Evolutionary conservation across 768 basidiomycete genomes (phyloP).

Genomic region (Mycena galopus): DNA sequence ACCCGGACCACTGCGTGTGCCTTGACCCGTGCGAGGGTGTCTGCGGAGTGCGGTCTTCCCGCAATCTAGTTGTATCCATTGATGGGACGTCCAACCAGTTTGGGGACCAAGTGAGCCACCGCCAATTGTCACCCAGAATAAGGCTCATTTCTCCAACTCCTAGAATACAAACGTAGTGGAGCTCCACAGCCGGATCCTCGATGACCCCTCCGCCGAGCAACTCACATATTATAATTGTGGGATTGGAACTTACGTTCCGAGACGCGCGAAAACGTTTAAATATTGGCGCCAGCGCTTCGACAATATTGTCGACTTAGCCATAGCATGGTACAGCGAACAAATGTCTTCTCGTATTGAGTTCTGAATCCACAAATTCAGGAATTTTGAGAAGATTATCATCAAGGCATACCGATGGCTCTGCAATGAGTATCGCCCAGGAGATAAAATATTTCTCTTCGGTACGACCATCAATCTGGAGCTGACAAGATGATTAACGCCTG

Average conservation of each 20-base stretch:
- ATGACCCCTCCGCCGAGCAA: conserved; percentile 35
- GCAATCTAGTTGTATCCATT: conserved; percentile 51
- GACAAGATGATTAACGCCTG: no score
- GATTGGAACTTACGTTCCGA: conserved; percentile 46
- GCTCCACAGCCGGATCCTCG: conserved; percentile 42
- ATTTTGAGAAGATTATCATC: conserved; percentile 41
- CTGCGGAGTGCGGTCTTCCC: conserved; percentile 6
- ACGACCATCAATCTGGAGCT: no score
- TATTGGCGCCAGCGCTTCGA: conserved; percentile 40
- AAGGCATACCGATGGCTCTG: conserved; percentile 48
- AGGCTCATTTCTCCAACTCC: neutral
- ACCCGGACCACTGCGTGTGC: conserved; percentile 21
- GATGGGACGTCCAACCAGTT: conserved; percentile 58
- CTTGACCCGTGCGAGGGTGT: neutral
- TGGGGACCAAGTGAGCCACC: conserved; percentile 44
- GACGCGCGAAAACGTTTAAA: conserved; percentile 32
- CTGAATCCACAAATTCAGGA: conserved; percentile 38
- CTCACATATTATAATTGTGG: conserved; percentile 50
- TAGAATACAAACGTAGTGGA: conserved; percentile 53
- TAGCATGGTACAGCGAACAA: conserved; percentile 49
- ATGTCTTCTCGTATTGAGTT: no score
- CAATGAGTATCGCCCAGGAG: conserved; percentile 41
- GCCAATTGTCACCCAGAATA: neutral
- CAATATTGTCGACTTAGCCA: conserved; percentile 48
- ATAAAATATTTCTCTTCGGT: conserved; percentile 44